Conservation (phyloP, 163 green algal species). For the Dunaliella salina region DNA sequence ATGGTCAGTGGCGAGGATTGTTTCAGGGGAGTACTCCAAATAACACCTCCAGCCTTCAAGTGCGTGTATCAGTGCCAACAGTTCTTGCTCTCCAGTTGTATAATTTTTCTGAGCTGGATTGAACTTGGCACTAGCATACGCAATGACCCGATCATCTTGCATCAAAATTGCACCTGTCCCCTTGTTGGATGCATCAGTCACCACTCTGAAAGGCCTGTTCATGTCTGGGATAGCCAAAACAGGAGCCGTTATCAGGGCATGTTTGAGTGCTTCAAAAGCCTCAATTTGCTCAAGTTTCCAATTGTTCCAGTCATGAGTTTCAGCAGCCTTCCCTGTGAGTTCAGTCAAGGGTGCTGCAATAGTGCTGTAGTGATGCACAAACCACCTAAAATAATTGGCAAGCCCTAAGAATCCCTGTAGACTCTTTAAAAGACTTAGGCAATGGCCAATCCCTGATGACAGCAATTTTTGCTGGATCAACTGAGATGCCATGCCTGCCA, state of each 20-base stretch:
- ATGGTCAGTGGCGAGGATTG: conserved; percentile 39
- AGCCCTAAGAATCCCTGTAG: conserved; percentile 36
- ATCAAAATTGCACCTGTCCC: conserved; percentile 21
- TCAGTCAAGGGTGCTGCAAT: conserved; percentile 18
- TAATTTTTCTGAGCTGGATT: neutral
- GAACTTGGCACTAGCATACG: no score
- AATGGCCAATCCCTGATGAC: conserved; percentile 29
- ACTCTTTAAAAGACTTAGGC: conserved; percentile 19
- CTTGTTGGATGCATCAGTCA: conserved; percentile 25
- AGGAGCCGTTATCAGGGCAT: conserved; percentile 16
- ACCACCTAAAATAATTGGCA: conserved; percentile 42
- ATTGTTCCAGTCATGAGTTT: neutral
- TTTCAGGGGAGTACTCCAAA: conserved; percentile 8
- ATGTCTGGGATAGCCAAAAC: conserved; percentile 31
- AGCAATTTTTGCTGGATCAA: conserved; percentile 29
- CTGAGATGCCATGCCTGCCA: conserved; percentile 21
- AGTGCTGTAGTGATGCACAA: conserved; percentile 31
- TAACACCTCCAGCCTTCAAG: conserved; percentile 27
- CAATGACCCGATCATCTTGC: conserved; percentile 17
- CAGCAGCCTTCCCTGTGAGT: neutral
- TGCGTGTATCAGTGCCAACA: conserved; percentile 38
- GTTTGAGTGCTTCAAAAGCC: conserved; percentile 21
- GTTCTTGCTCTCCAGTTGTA: conserved; percentile 34
- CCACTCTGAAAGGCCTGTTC: conserved; percentile 27
- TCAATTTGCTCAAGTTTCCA: neutral